These are phyloP conservation scores for Talaromyces sp. DNA, from an alignment of 2,329 filamentous ascomycete genomes.

Conservation along the genomic window DNA sequence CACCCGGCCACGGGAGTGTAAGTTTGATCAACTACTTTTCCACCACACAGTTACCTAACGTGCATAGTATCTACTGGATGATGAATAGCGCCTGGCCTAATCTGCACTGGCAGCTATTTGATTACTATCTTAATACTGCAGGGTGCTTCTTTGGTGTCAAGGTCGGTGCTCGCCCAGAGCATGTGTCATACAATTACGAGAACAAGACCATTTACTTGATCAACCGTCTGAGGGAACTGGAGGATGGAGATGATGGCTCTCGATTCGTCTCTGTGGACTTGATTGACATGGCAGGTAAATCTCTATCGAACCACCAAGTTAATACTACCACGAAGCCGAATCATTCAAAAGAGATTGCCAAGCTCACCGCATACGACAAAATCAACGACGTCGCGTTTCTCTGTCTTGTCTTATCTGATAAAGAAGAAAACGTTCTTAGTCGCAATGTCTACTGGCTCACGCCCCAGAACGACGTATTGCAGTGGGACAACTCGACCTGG, in stretches of 20 bases:
- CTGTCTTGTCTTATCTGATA: constrained; percentile 40
- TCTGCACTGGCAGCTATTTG: constrained; percentile 61
- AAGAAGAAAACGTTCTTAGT: constrained; percentile 36
- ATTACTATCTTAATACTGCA: constrained; percentile 55
- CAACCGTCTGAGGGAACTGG: constrained; percentile 43
- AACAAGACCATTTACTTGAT: constrained; percentile 45
- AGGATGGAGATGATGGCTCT: constrained; percentile 24
- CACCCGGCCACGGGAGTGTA: constrained; percentile 51
- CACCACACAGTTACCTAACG: background rate
- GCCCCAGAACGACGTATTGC: constrained; percentile 41
- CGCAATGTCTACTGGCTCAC: constrained; percentile 58
- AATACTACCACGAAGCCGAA: constrained; percentile 40
- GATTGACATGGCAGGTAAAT: constrained; percentile 41
- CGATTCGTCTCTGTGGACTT: constrained; percentile 46
- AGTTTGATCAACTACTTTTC: constrained; percentile 1
- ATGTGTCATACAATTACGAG: constrained; percentile 52
- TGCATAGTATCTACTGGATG: constrained; percentile 58
- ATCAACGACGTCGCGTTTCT: constrained; percentile 46
- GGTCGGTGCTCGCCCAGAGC: constrained; percentile 44
- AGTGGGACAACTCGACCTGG: constrained; percentile 55
- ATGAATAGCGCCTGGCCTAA: constrained; percentile 60
- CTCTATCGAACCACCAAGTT: constrained; percentile 30
- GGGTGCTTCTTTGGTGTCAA: constrained; percentile 58
- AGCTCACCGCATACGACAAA: constrained; percentile 24
- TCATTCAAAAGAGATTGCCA: constrained; percentile 32